Evolutionary conservation across 2,329 filamentous ascomycete genomes (phyloP).

Genomic region (Botrytis aclada): DNA sequence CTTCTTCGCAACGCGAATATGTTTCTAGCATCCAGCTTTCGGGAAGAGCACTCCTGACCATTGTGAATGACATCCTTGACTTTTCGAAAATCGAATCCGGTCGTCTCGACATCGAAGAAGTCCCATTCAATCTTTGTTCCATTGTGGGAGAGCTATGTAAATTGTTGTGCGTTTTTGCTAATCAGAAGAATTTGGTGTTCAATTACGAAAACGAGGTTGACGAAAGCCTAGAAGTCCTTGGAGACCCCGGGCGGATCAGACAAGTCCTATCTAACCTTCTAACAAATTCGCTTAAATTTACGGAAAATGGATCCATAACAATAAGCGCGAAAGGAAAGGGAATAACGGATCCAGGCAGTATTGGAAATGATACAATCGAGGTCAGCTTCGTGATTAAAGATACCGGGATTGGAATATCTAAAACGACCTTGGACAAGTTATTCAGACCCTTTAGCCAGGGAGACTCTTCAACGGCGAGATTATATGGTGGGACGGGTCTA

Average conservation of each 20-base stretch:
- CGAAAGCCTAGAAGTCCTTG: conserved; percentile 59
- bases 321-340: conserved; percentile 42
- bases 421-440: conserved; percentile 67
- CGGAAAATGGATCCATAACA: conserved; percentile 60
- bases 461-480: conserved; percentile 70
- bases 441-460: conserved; percentile 81
- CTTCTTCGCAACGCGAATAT: conserved; percentile 28
- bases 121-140: conserved; percentile 57
- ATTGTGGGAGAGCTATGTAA: conserved; percentile 48
- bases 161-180: conserved; percentile 71
- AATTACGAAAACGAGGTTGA: conserved; percentile 67
- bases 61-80: conserved; percentile 70
- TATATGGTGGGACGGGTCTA: conserved; percentile 74
- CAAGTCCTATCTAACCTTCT: conserved; percentile 79
- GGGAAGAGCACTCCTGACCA: conserved; percentile 39
- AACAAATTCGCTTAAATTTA: conserved; percentile 81
- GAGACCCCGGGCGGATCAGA: conserved; percentile 71
- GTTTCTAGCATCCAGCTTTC: conserved; percentile 31
- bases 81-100: conserved; percentile 74
- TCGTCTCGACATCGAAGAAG: conserved; percentile 66
- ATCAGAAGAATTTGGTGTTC: conserved; percentile 29
- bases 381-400: conserved; percentile 68
- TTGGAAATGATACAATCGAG: conserved; percentile 46
- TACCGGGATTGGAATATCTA: conserved; percentile 69
- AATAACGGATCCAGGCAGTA: background rate